phyloP scores from a whole-genome alignment of 768 basidiomycete species.

The Brasilioporus rufonigricans region DNA sequence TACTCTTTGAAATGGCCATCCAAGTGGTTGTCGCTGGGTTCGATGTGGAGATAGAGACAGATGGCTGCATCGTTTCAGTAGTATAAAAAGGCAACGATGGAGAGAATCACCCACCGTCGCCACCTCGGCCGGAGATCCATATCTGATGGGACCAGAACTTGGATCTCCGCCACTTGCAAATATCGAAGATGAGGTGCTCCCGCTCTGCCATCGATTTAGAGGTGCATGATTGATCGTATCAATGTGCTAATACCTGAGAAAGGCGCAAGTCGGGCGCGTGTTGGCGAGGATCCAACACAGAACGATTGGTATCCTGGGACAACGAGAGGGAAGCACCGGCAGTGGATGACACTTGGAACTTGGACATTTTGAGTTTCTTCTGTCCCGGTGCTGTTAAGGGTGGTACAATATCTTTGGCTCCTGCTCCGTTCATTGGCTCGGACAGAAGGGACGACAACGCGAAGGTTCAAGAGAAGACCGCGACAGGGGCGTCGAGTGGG shows the following conservation, averaged over 20 bases:
- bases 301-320: conserved; percentile 5
- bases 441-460: not conserved
- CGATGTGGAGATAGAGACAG: not conserved
- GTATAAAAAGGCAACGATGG: conserved; percentile 2
- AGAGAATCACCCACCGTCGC: conserved; percentile 17
- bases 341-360: conserved; percentile 2
- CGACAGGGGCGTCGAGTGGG: not conserved
- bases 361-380: conserved; percentile 15
- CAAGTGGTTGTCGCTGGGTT: not conserved
- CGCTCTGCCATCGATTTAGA: conserved; percentile 21
- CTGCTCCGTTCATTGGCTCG: conserved; percentile 12
- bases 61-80: conserved; percentile 12
- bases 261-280: conserved; percentile 1
- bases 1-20: conserved; percentile 18
- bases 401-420: not conserved
- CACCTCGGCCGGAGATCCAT: conserved; percentile 4
- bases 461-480: not conserved
- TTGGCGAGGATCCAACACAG: conserved; percentile 13
- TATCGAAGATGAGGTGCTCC: conserved; percentile 11
- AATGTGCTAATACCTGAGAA: conserved; percentile 15
- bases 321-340: not conserved
- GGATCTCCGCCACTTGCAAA: conserved; percentile 5
- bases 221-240: not conserved
- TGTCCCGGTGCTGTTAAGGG: conserved; percentile 1
- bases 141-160: conserved; percentile 8